Evolutionary conservation across 257 asterid genomes (phyloP).

Genomic region (Nicotiana paniculata): DNA sequence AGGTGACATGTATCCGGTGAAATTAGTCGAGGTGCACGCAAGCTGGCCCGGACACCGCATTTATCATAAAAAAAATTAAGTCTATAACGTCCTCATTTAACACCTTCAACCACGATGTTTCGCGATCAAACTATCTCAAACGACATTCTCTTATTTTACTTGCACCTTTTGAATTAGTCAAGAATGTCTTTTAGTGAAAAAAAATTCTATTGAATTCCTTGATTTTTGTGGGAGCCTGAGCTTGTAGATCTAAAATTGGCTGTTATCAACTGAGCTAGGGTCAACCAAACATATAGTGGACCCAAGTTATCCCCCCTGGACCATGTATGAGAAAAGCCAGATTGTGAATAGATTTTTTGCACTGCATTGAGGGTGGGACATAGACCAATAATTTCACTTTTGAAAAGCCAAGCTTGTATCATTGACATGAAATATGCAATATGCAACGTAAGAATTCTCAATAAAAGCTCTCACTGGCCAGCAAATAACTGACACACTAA

Average conservation of each 20-base stretch:
- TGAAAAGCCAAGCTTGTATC: slow-evolving; percentile 9
- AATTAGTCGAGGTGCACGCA: no score
- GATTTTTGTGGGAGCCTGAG: not conserved
- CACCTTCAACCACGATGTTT: not conserved
- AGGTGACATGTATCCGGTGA: no score
- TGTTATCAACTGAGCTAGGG: not conserved
- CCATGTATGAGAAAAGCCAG: slow-evolving; percentile 3
- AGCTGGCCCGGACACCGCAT: no score
- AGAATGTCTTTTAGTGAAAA: no score
- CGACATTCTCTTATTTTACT: not conserved
- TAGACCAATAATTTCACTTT: slow-evolving; percentile 21
- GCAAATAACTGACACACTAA: slow-evolving; percentile 9
- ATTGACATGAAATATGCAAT: slow-evolving; percentile 8
- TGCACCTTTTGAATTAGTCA: not conserved
- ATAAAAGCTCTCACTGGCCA: slow-evolving; percentile 11
- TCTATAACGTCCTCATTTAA: not conserved
- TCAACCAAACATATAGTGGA: slow-evolving; percentile 14
- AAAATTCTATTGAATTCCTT: not conserved
- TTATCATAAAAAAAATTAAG: no score
- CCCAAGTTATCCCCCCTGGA: slow-evolving; percentile 1
- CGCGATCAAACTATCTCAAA: not conserved
- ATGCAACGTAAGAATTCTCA: not conserved
- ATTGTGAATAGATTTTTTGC: slow-evolving; percentile 7
- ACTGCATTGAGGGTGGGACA: slow-evolving; percentile 14
- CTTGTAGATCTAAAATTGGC: not conserved